Conservation (phyloP, 2,329 filamentous ascomycete genomes). For the Metarhizium robertsii region DNA sequence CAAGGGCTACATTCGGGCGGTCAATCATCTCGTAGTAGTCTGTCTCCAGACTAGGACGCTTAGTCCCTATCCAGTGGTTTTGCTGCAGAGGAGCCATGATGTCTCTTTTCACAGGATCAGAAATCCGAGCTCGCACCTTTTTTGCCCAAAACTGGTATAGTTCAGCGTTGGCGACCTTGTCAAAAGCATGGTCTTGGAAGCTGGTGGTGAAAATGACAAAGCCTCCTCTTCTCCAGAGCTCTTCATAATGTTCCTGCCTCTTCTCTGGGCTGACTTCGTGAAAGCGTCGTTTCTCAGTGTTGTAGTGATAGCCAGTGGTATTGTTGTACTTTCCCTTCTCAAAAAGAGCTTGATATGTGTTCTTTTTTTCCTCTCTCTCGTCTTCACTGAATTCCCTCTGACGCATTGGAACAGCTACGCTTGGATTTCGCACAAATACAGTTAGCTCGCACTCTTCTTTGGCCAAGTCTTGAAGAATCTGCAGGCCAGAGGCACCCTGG, state of each 20-base stretch:
- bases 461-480: constrained; percentile 21
- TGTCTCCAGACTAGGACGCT: no score
- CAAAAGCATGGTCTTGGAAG: constrained; percentile 27
- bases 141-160: constrained; percentile 39
- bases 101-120: constrained; percentile 32
- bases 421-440: constrained; percentile 50
- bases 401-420: constrained; percentile 48
- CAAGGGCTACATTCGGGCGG: no score
- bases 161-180: constrained; percentile 31
- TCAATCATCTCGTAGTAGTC: no score
- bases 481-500: constrained; percentile 19
- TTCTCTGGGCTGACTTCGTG: constrained; percentile 24
- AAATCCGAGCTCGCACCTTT: constrained; percentile 33
- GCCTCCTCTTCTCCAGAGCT: constrained; percentile 34
- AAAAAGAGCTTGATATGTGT: constrained; percentile 11
- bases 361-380: constrained; percentile 32
- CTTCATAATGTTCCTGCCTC: constrained; percentile 31
- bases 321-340: constrained; percentile 12
- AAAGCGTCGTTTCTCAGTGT: constrained; percentile 1
- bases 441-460: constrained; percentile 25
- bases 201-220: constrained; percentile 35
- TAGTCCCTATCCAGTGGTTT: no score
- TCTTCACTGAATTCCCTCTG: constrained; percentile 34
- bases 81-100: constrained; percentile 10
- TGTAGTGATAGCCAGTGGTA: constrained; percentile 4